Percentiles rank a stretch among this genome's conserved stretches.
Conservation (phyloP, 2,329 filamentous ascomycete genomes). For the Nannizziopsis barbatae region DNA sequence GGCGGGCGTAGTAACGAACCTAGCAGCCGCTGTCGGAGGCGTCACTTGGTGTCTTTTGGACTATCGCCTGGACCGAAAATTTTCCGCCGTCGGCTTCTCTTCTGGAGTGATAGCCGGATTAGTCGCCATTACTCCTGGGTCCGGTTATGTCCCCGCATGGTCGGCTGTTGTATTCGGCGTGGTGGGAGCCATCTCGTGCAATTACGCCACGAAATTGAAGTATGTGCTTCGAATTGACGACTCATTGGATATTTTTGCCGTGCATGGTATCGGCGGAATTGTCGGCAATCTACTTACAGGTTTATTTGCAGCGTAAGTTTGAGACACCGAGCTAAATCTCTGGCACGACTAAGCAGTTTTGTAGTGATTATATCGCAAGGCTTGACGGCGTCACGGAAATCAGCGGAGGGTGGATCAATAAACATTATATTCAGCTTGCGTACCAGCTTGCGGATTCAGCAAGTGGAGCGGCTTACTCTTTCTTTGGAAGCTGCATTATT, state of each 20-base stretch:
- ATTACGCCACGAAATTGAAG: constrained; percentile 86
- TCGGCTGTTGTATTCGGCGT: constrained; percentile 69
- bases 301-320: constrained; percentile 62
- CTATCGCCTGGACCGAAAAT: constrained; percentile 79
- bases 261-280: constrained; percentile 66
- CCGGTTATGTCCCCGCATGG: constrained; percentile 77
- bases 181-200: constrained; percentile 64
- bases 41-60: constrained; percentile 85
- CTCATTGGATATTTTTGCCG: constrained; percentile 78
- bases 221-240: constrained; percentile 72
- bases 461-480: constrained; percentile 65
- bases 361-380: constrained; percentile 63
- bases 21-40: constrained; percentile 72
- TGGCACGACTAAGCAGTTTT: neutral
- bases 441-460: constrained; percentile 77
- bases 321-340: neutral
- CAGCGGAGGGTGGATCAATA: constrained; percentile 69
- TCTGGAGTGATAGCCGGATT: constrained; percentile 79
- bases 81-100: constrained; percentile 88
- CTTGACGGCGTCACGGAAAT: constrained; percentile 62
- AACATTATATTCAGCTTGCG: constrained; percentile 69
- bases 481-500: constrained; percentile 64
- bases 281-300: constrained; percentile 69
- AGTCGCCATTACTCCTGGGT: constrained; percentile 79
- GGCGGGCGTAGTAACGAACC: constrained; percentile 75